These are phyloP conservation scores for Porphyrellus cyaneotinctus DNA, from an alignment of 768 basidiomycete genomes.

Conservation along the genomic window DNA sequence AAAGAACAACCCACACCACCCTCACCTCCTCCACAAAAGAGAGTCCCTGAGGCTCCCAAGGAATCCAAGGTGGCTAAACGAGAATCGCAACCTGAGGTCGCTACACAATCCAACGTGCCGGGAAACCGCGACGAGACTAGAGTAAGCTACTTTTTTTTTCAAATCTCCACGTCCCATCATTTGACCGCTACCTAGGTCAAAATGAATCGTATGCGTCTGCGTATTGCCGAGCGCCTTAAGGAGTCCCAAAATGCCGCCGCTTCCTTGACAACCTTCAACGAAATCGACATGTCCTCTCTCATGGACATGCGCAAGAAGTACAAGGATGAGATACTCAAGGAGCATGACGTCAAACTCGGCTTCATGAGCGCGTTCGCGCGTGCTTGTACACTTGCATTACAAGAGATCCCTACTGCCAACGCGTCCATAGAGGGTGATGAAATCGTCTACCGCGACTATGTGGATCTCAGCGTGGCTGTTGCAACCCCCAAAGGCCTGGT, in stretches of 20 bases:
- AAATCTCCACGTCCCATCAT: background rate
- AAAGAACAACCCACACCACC: slow-evolving; percentile 46
- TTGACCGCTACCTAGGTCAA: slow-evolving; percentile 59
- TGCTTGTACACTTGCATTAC: slow-evolving; percentile 77
- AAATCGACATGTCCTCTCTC: slow-evolving; percentile 97
- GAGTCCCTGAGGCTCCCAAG: slow-evolving; percentile 28
- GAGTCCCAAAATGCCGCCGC: slow-evolving; percentile 97
- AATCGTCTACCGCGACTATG: slow-evolving; percentile 88
- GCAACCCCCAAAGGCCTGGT: slow-evolving; percentile 97
- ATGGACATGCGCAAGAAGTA: slow-evolving; percentile 91
- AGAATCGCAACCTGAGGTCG: slow-evolving; percentile 26
- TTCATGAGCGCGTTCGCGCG: slow-evolving; percentile 98
- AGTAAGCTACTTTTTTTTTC: slow-evolving; percentile 39
- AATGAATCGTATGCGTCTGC: slow-evolving; percentile 97
- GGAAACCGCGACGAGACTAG: slow-evolving; percentile 82
- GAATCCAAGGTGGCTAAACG: slow-evolving; percentile 37
- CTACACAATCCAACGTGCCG: slow-evolving; percentile 33
- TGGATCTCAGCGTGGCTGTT: slow-evolving; percentile 93
- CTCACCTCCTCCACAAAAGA: slow-evolving; percentile 37
- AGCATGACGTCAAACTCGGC: slow-evolving; percentile 93
- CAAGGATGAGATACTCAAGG: slow-evolving; percentile 88
- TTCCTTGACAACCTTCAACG: slow-evolving; percentile 97
- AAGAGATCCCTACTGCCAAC: slow-evolving; percentile 92
- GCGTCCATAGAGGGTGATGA: slow-evolving; percentile 92
- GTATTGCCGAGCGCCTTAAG: slow-evolving; percentile 96